These are phyloP conservation scores for Phytophthora rubi DNA, from an alignment of 352 stramenopile genomes.

Conservation along the genomic window DNA sequence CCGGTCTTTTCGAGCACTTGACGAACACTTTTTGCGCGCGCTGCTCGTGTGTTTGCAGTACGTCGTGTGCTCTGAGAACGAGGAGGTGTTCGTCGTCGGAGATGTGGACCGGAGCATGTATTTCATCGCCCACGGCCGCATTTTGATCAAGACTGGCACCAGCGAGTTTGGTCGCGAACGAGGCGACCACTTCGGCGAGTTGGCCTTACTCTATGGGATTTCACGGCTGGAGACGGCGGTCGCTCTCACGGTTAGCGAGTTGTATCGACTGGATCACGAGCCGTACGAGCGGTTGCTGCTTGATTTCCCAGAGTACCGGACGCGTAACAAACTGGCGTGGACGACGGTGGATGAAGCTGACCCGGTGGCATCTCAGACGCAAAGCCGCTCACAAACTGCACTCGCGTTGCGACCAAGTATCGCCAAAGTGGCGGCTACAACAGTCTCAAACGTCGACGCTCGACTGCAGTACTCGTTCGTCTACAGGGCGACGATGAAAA, in stretches of 20 bases:
- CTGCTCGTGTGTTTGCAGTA: constrained; percentile 72
- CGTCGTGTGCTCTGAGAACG: constrained; percentile 64
- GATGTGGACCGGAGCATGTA: constrained; percentile 87
- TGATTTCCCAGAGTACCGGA: constrained; percentile 72
- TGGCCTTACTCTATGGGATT: constrained; percentile 68
- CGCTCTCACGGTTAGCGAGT: constrained; percentile 55
- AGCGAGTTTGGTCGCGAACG: constrained; percentile 58
- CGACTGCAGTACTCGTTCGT: constrained; percentile 56
- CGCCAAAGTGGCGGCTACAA: constrained; percentile 1
- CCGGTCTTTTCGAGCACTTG: constrained; percentile 53
- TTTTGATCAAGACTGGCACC: constrained; percentile 64
- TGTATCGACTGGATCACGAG: constrained; percentile 73
- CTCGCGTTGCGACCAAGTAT: constrained; percentile 27
- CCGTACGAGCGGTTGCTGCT: constrained; percentile 69
- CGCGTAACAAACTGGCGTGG: constrained; percentile 57
- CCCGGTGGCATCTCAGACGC: not conserved
- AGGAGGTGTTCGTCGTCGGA: constrained; percentile 59
- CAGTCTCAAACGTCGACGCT: constrained; percentile 38
- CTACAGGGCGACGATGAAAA: constrained; percentile 51
- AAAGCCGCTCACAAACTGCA: constrained; percentile 9
- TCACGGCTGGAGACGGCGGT: constrained; percentile 69
- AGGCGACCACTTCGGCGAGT: constrained; percentile 69
- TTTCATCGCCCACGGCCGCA: constrained; percentile 69
- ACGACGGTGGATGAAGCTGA: constrained; percentile 29
- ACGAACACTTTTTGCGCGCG: constrained; percentile 66